Conservation (phyloP, 306 rosid species). For the Prunus mongolica region DNA sequence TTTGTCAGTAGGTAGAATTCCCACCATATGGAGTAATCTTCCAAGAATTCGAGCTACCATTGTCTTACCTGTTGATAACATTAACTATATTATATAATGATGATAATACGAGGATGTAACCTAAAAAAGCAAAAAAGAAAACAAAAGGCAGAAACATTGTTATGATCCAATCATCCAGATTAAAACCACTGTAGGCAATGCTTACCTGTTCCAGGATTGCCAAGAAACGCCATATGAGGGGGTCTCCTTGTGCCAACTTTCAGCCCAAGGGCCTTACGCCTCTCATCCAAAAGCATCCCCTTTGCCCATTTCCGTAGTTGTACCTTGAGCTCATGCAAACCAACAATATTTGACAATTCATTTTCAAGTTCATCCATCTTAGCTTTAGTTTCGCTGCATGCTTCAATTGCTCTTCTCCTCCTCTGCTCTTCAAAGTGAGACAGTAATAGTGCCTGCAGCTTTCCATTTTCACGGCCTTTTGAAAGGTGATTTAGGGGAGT, state of each 20-base stretch:
- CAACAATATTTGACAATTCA: conserved; percentile 78
- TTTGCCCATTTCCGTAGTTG: conserved; percentile 93
- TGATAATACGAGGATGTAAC: background rate
- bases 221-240: conserved; percentile 99
- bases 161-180: background rate
- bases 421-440: conserved; percentile 76
- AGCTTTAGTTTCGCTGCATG: conserved; percentile 84
- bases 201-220: conserved; percentile 97
- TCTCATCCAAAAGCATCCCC: conserved; percentile 99
- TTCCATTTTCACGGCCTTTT: conserved; percentile 69
- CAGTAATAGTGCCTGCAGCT: conserved; percentile 55
- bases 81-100: conserved; percentile 5
- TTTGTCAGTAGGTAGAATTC: conserved; percentile 81
- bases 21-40: conserved; percentile 87
- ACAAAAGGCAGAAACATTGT: background rate
- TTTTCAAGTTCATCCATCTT: conserved; percentile 86
- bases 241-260: conserved; percentile 83
- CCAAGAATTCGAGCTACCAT: conserved; percentile 96
- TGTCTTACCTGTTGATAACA: conserved; percentile 67
- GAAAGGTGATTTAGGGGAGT: conserved; percentile 84
- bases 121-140: background rate
- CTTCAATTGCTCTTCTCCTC: conserved; percentile 73
- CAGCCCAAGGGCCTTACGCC: conserved; percentile 88
- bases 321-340: conserved; percentile 76
- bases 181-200: background rate